phyloP scores from a whole-genome alignment of 2,329 filamentous ascomycete genomes.

The Epichloe gansuensis region DNA sequence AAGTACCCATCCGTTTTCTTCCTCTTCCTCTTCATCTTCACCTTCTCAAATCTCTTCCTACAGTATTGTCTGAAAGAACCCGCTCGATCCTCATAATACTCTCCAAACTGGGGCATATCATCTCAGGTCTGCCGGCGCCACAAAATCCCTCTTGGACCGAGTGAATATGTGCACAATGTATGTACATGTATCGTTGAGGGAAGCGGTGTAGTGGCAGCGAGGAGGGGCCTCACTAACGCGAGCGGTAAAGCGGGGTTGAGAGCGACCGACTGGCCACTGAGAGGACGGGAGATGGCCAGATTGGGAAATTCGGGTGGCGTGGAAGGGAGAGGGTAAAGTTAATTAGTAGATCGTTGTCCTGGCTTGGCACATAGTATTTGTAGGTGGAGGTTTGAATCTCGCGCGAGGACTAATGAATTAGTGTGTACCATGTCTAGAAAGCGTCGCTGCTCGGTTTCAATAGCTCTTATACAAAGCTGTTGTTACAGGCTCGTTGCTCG shows the following conservation, averaged over 20 bases:
- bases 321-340: background rate
- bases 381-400: no score
- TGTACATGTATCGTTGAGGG: no score
- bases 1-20: constrained; percentile 8
- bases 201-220: no score
- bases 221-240: background rate
- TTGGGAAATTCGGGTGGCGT: constrained; percentile 13
- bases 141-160: constrained; percentile 24
- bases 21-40: constrained; percentile 8
- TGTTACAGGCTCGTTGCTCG: no score
- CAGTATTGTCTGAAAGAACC: constrained; percentile 21
- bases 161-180: constrained; percentile 26
- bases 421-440: no score
- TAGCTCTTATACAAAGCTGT: no score
- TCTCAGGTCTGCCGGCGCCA: constrained; percentile 18
- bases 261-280: constrained; percentile 15
- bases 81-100: constrained; percentile 20
- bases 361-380: no score
- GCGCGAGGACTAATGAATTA: no score
- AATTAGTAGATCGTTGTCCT: no score
- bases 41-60: constrained; percentile 15
- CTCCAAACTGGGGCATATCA: constrained; percentile 24
- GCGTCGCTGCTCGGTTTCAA: no score
- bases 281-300: constrained; percentile 14
- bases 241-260: constrained; percentile 9